Conservation (phyloP, 2,329 filamentous ascomycete genomes). For the Torrubiella hemipterigena region DNA sequence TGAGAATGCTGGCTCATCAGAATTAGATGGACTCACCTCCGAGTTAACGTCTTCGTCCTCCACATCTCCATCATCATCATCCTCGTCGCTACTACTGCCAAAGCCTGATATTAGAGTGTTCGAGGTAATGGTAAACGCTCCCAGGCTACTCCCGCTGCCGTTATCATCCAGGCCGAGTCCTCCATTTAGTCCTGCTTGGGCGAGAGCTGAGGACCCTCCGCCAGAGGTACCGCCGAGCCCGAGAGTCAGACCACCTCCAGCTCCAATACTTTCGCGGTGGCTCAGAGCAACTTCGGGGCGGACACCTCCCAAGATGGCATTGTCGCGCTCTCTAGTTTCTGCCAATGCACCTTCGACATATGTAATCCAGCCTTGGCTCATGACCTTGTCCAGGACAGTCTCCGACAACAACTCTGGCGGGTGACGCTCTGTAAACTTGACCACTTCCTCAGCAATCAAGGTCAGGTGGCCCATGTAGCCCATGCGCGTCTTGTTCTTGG, state of each 20-base stretch:
- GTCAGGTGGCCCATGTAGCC: conserved; percentile 98
- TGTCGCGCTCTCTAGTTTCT: conserved; percentile 89
- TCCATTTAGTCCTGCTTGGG: conserved; percentile 71
- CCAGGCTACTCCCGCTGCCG: conserved; percentile 51
- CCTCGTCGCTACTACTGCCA: conserved; percentile 88
- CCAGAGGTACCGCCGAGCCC: conserved; percentile 28
- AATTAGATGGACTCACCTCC: conserved; percentile 44
- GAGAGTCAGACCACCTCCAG: conserved; percentile 31
- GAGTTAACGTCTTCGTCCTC: conserved; percentile 63
- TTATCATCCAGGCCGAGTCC: conserved; percentile 57
- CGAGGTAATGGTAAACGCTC: conserved; percentile 59
- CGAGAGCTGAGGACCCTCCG: conserved; percentile 54
- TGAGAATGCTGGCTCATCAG: conserved; percentile 11
- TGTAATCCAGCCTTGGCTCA: conserved; percentile 81
- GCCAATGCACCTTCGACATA: conserved; percentile 90
- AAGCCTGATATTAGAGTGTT: conserved; percentile 80
- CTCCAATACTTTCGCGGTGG: conserved; percentile 53
- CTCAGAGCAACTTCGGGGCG: conserved; percentile 81
- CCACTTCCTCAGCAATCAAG: conserved; percentile 92
- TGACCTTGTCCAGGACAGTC: conserved; percentile 74
- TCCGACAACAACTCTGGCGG: conserved; percentile 79
- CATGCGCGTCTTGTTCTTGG: conserved; percentile 74
- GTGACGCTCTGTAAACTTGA: conserved; percentile 94
- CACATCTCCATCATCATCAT: conserved; percentile 87
- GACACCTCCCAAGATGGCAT: conserved; percentile 93